A percentile compares a stretch with the other conserved stretches of the same genome.
Conservation (phyloP, 2,329 filamentous ascomycete genomes). For the Blastomyces percursus region DNA sequence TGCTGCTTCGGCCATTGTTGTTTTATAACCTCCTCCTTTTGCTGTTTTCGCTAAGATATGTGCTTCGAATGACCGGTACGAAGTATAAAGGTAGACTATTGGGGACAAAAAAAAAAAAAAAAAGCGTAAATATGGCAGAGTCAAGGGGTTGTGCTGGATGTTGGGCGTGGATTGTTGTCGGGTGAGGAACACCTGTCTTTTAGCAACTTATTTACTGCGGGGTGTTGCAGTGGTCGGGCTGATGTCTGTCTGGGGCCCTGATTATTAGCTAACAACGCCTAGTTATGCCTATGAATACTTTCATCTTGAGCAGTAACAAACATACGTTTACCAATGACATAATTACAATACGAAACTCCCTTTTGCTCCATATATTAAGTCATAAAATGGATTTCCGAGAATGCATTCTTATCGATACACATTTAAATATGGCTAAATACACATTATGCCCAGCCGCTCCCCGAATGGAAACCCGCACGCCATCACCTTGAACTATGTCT, state of each 20-base stretch:
- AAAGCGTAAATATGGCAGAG: background rate
- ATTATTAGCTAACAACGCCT: background rate
- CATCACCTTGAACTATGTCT: background rate
- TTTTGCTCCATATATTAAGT: background rate
- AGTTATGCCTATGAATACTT: background rate
- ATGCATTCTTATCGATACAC: background rate
- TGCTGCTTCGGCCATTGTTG: conserved; percentile 11
- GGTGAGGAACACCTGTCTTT: background rate
- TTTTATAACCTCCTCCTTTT: background rate
- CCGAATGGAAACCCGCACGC: too few relatives aligned
- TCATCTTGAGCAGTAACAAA: background rate
- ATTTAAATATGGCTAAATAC: background rate
- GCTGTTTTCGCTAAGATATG: background rate
- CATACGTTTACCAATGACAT: background rate
- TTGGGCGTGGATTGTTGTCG: background rate
- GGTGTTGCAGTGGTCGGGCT: background rate
- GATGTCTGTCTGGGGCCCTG: too few relatives aligned
- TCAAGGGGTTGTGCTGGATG: background rate
- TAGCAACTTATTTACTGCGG: background rate
- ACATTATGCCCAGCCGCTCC: too few relatives aligned
- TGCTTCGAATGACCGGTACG: background rate
- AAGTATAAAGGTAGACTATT: background rate
- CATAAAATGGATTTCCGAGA: background rate
- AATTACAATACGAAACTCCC: too few relatives aligned
- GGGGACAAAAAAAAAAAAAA: too few relatives aligned